These are phyloP conservation scores for Eutypella sp. DNA, from an alignment of 2,329 filamentous ascomycete genomes.

Conservation along the genomic window DNA sequence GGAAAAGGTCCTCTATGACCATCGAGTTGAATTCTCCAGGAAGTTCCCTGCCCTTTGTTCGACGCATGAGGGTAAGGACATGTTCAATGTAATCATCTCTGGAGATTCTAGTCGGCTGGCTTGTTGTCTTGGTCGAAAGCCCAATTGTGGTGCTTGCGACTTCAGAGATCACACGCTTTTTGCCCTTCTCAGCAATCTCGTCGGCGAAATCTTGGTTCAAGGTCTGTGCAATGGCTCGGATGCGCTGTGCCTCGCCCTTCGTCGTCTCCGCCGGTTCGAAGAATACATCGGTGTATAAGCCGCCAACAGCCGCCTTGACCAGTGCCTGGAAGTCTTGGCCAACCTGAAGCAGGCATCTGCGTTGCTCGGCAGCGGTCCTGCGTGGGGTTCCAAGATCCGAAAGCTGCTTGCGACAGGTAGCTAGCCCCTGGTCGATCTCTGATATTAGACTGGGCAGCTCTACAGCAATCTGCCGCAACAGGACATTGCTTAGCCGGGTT, in stretches of 20 bases:
- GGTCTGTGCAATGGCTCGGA: slow-evolving; percentile 52
- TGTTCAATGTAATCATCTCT: slow-evolving; percentile 35
- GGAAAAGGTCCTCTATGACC: slow-evolving; percentile 55
- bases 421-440: slow-evolving; percentile 35
- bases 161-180: slow-evolving; percentile 30
- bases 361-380: slow-evolving; percentile 41
- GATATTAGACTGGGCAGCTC: slow-evolving; percentile 41
- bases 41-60: slow-evolving; percentile 49
- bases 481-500: slow-evolving; percentile 43
- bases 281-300: slow-evolving; percentile 46
- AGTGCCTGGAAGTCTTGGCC: slow-evolving; percentile 40
- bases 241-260: slow-evolving; percentile 34
- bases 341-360: slow-evolving; percentile 40
- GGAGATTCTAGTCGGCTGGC: slow-evolving; percentile 13
- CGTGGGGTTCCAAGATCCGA: slow-evolving; percentile 44
- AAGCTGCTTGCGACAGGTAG: slow-evolving; percentile 32
- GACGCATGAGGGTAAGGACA: slow-evolving; percentile 33
- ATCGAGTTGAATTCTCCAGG: slow-evolving; percentile 57
- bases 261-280: slow-evolving; percentile 35
- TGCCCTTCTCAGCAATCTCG: slow-evolving; percentile 37
- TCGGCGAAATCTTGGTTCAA: slow-evolving; percentile 41
- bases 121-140: neutral
- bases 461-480: slow-evolving; percentile 40
- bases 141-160: slow-evolving; percentile 10
- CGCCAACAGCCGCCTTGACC: slow-evolving; percentile 42